Percentiles rank a stretch among this genome's conserved stretches.
These are phyloP conservation scores for Geotrichum restrictum DNA, from an alignment of 1,139 yeast species.

Conservation along the genomic window DNA sequence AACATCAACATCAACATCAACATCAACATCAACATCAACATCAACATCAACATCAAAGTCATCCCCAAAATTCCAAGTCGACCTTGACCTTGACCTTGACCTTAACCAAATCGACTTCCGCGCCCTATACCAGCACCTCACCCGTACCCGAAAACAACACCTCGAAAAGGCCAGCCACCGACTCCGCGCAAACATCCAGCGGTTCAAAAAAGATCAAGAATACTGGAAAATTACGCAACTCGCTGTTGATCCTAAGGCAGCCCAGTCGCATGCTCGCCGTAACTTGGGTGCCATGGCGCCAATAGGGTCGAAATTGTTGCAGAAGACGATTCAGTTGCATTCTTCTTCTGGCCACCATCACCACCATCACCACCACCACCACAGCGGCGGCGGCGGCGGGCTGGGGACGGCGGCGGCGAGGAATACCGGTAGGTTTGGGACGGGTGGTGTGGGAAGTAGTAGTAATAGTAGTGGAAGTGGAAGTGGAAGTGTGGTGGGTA, in stretches of 20 bases:
- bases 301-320: slow-evolving; percentile 14
- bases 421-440: no score
- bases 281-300: slow-evolving; percentile 10
- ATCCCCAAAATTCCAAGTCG: no score
- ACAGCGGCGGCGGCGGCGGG: no score
- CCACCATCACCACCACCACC: no score
- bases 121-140: slow-evolving; percentile 6
- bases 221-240: slow-evolving; percentile 17
- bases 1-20: no score
- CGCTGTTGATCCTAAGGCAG: slow-evolving; percentile 13
- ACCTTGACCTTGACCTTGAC: no score
- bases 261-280: slow-evolving; percentile 8
- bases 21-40: no score
- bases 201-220: slow-evolving; percentile 16
- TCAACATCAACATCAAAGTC: not conserved
- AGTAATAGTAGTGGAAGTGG: no score
- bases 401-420: no score
- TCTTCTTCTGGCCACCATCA: not conserved
- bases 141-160: slow-evolving; percentile 4
- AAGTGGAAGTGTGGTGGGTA: no score
- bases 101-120: slow-evolving; percentile 12
- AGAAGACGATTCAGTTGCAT: slow-evolving; percentile 12
- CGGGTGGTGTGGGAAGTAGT: no score
- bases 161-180: slow-evolving; percentile 12
- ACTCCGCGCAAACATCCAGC: slow-evolving; percentile 13